A percentile compares a stretch with the other conserved stretches of the same genome.
phyloP scores from a whole-genome alignment of 1,284 basidiomycete species.

The Hypsizygus ulmarius region DNA sequence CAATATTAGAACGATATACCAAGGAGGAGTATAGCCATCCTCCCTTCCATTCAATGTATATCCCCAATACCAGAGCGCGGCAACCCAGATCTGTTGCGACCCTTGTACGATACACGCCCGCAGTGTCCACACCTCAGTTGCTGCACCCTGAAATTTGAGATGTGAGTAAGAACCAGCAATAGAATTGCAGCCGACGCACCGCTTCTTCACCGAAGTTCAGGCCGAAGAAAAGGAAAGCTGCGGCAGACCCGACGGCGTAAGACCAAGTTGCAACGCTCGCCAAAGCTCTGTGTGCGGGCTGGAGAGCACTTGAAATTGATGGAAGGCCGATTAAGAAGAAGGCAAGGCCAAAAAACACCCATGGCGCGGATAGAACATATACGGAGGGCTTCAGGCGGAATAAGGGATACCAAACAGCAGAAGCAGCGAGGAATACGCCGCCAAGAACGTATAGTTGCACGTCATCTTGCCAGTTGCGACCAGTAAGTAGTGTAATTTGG shows the following conservation, averaged over 20 bases:
- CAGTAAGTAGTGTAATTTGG: slow-evolving; percentile 87
- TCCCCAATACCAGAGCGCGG: slow-evolving; percentile 94
- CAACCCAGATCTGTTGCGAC: slow-evolving; percentile 91
- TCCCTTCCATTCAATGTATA: slow-evolving; percentile 63
- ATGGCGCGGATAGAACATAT: slow-evolving; percentile 81
- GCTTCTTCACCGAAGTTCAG: slow-evolving; percentile 96
- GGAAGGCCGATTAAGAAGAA: slow-evolving; percentile 90
- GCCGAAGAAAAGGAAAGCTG: slow-evolving; percentile 89
- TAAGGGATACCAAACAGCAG: slow-evolving; percentile 85
- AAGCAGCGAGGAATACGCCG: slow-evolving; percentile 80
- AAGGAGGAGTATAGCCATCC: slow-evolving; percentile 56
- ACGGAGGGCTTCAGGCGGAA: slow-evolving; percentile 88
- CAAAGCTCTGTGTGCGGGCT: slow-evolving; percentile 60
- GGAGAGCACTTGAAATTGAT: slow-evolving; percentile 65
- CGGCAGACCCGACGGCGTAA: slow-evolving; percentile 87
- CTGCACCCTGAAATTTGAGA: slow-evolving; percentile 61
- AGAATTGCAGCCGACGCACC: slow-evolving; percentile 38
- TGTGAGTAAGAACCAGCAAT: background rate
- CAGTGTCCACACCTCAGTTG: slow-evolving; percentile 88
- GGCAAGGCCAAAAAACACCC: slow-evolving; percentile 85
- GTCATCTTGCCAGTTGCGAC: slow-evolving; percentile 78
- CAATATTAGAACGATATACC: slow-evolving; percentile 81
- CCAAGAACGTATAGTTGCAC: slow-evolving; percentile 89
- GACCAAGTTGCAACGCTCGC: slow-evolving; percentile 83
- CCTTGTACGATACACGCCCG: slow-evolving; percentile 91